Percentiles rank a stretch among this genome's conserved stretches.
phyloP scores from a whole-genome alignment of 768 basidiomycete genomes.

The Tylopilus sp. region DNA sequence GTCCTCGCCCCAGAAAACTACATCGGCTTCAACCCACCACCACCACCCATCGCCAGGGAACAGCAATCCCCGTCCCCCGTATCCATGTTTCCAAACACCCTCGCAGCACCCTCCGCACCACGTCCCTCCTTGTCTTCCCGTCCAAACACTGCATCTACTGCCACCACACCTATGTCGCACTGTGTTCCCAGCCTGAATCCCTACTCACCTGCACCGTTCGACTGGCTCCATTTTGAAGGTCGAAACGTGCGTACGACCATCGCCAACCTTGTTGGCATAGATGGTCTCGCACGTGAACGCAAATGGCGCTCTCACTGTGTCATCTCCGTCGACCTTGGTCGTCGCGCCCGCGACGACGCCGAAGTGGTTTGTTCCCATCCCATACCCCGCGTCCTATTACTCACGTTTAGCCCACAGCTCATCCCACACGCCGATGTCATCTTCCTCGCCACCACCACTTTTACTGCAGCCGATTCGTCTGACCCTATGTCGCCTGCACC shows the following conservation, averaged over 20 bases:
- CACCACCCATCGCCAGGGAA: slow-evolving; percentile 19
- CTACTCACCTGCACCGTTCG: slow-evolving; percentile 72
- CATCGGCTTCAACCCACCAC: slow-evolving; percentile 22
- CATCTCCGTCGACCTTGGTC: slow-evolving; percentile 75
- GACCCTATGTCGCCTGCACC: slow-evolving; percentile 33
- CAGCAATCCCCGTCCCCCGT: slow-evolving; percentile 29
- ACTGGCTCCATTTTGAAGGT: slow-evolving; percentile 87
- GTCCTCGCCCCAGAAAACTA: slow-evolving; percentile 81
- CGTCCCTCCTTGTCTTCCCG: slow-evolving; percentile 35
- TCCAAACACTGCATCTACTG: slow-evolving; percentile 28
- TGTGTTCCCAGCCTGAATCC: slow-evolving; percentile 37
- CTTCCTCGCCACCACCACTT: slow-evolving; percentile 48
- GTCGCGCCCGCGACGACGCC: slow-evolving; percentile 70
- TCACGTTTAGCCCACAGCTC: slow-evolving; percentile 42
- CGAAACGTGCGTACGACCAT: slow-evolving; percentile 76
- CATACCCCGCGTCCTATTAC: not conserved
- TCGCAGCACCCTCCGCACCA: slow-evolving; percentile 23
- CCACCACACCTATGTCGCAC: slow-evolving; percentile 12
- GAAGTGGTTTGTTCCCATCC: slow-evolving; percentile 58
- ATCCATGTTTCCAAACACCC: slow-evolving; percentile 23
- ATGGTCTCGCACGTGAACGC: slow-evolving; percentile 77
- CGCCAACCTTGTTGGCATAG: slow-evolving; percentile 73
- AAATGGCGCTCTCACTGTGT: slow-evolving; percentile 83
- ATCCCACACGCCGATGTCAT: slow-evolving; percentile 80
- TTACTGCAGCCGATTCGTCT: slow-evolving; percentile 2